A percentile compares a stretch with the other conserved stretches of the same genome.
Conservation (phyloP, 305 asterid species). For the Caryopteris hybrid region DNA sequence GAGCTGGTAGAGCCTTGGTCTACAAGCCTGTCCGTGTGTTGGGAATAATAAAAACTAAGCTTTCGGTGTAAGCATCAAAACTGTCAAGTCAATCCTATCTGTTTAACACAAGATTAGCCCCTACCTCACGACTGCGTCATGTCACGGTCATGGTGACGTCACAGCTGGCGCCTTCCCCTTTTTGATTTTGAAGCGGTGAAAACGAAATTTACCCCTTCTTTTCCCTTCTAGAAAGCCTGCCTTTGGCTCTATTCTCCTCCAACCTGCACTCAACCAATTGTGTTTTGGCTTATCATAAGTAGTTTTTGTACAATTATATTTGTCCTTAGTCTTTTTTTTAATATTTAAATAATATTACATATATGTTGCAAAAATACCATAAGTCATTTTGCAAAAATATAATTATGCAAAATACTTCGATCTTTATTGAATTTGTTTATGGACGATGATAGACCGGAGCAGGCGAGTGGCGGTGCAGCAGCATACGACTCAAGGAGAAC, state of each 20-base stretch:
- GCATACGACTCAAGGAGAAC: too few relatives aligned
- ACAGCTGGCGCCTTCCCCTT: conserved; percentile 21
- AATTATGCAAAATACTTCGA: too few relatives aligned
- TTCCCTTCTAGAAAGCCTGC: conserved; percentile 39
- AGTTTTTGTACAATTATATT: too few relatives aligned
- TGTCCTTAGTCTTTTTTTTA: too few relatives aligned
- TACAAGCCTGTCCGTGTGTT: conserved; percentile 45
- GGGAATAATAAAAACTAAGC: conserved; percentile 37
- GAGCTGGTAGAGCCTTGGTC: conserved; percentile 35
- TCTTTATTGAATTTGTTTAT: too few relatives aligned
- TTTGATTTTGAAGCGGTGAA: conserved; percentile 2
- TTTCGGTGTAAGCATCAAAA: conserved; percentile 38
- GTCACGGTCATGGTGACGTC: conserved; percentile 19
- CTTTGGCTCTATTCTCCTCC: conserved; percentile 15
- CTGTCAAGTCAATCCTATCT: conserved; percentile 26
- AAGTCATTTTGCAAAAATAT: too few relatives aligned
- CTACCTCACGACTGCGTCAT: conserved; percentile 31
- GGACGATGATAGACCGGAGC: too few relatives aligned
- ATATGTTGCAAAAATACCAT: too few relatives aligned
- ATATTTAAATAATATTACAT: too few relatives aligned
- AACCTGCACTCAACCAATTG: not conserved
- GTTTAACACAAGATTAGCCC: conserved; percentile 7
- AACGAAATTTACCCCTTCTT: not conserved
- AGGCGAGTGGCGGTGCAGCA: too few relatives aligned
- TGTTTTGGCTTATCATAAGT: too few relatives aligned